phyloP scores from a whole-genome alignment of 176 grass and related monocot genomes.

The Zoysia japonica region DNA sequence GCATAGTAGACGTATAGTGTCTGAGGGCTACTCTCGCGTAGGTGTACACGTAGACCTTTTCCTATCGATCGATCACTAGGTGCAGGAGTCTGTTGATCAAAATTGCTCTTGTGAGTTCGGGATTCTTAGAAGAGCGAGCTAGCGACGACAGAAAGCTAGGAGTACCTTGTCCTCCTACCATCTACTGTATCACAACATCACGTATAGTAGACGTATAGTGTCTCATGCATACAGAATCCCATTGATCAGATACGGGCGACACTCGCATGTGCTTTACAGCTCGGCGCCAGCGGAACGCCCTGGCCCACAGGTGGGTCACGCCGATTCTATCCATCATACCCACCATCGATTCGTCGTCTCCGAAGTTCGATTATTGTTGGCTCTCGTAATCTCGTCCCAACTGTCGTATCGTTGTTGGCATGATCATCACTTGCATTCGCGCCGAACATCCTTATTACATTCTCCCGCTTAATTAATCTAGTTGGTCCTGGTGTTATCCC shows the following conservation, averaged over 20 bases:
- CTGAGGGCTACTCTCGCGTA: too few species aligned
- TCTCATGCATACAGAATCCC: not conserved
- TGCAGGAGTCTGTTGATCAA: too few species aligned
- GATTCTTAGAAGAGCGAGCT: too few species aligned
- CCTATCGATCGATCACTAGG: too few species aligned
- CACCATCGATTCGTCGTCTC: not conserved
- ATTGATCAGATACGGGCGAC: not conserved
- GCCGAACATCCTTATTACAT: not conserved
- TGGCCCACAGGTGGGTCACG: constrained; percentile 35
- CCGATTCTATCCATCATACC: constrained; percentile 14
- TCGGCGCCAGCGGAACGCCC: constrained; percentile 27
- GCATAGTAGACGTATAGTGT: too few species aligned
- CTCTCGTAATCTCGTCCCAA: constrained; percentile 34
- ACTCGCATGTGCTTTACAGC: constrained; percentile 44
- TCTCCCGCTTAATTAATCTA: not conserved
- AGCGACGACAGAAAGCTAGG: too few species aligned
- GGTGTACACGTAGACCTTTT: too few species aligned
- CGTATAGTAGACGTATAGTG: not conserved
- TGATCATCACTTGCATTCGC: not conserved
- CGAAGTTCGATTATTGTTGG: not conserved
- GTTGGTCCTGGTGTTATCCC: not conserved
- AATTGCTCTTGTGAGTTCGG: too few species aligned
- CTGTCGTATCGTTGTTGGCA: constrained; percentile 30
- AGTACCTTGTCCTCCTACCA: too few species aligned
- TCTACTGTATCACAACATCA: too few species aligned